Conservation (phyloP, 179 eudicot species). For the Kewa caespitosa region DNA sequence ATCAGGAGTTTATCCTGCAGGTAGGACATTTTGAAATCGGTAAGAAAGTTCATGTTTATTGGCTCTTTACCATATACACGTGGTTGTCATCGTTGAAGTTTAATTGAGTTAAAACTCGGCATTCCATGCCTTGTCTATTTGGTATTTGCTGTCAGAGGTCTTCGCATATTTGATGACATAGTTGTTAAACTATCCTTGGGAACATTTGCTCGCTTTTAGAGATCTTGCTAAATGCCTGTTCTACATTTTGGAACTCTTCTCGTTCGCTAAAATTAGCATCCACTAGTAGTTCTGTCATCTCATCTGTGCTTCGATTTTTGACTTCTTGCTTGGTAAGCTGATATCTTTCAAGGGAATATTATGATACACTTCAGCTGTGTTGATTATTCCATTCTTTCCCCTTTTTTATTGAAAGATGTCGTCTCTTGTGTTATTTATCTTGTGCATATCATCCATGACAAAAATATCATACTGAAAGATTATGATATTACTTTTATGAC, state of each 20-base stretch:
- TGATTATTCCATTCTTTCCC: not conserved
- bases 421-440: not conserved
- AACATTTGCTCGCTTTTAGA: not conserved
- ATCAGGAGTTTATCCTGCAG: too few species aligned
- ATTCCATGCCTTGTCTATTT: too few species aligned
- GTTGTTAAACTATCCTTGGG: not conserved
- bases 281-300: too few species aligned
- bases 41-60: too few species aligned
- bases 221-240: not conserved
- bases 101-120: too few species aligned
- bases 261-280: too few species aligned
- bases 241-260: too few species aligned
- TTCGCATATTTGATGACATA: not conserved
- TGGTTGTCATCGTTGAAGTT: too few species aligned
- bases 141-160: too few species aligned
- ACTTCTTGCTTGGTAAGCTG: not conserved
- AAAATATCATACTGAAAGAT: not conserved
- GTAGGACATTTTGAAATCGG: too few species aligned
- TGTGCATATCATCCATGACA: not conserved
- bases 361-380: not conserved
- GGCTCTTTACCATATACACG: too few species aligned
- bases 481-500: not conserved
- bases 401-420: not conserved
- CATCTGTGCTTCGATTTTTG: not conserved
- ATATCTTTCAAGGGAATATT: not conserved